Evolutionary conservation across 306 rosid species (phyloP).

Genomic region (Luffa aegyptiaca): DNA sequence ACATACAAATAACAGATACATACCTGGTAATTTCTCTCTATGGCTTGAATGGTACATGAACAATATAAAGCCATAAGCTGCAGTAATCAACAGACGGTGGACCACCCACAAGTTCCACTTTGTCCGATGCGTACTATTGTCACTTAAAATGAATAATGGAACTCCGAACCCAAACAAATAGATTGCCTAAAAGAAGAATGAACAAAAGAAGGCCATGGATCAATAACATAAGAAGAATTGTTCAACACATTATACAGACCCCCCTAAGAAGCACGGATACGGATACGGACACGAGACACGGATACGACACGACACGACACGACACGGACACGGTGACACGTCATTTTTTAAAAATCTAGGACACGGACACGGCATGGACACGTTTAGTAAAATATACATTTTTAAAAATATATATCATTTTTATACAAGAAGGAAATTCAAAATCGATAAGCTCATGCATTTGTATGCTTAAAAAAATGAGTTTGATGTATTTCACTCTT

Average conservation of each 20-base stretch:
- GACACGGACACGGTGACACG: no score
- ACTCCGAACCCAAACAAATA: slow-evolving; percentile 74
- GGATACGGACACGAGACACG: no score
- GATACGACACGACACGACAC: no score
- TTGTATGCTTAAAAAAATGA: no score
- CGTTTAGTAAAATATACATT: no score
- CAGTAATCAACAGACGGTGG: slow-evolving; percentile 63
- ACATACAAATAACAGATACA: background rate
- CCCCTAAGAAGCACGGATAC: background rate
- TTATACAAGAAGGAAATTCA: no score
- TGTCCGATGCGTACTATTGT: slow-evolving; percentile 25
- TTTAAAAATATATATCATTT: no score
- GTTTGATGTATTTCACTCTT: no score
- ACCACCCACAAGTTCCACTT: slow-evolving; percentile 90
- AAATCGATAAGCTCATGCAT: no score
- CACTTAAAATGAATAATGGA: slow-evolving; percentile 56
- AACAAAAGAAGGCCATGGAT: slow-evolving; percentile 14
- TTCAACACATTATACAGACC: background rate
- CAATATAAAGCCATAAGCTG: slow-evolving; percentile 58
- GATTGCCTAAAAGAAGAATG: slow-evolving; percentile 42
- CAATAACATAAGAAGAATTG: slow-evolving; percentile 8
- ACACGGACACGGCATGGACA: no score
- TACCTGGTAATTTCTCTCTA: slow-evolving; percentile 89
- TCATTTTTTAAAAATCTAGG: no score
- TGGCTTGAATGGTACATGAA: slow-evolving; percentile 87